Conservation (phyloP, 176 grass and related monocot species). For the Ampelocalamus luodianensis region DNA sequence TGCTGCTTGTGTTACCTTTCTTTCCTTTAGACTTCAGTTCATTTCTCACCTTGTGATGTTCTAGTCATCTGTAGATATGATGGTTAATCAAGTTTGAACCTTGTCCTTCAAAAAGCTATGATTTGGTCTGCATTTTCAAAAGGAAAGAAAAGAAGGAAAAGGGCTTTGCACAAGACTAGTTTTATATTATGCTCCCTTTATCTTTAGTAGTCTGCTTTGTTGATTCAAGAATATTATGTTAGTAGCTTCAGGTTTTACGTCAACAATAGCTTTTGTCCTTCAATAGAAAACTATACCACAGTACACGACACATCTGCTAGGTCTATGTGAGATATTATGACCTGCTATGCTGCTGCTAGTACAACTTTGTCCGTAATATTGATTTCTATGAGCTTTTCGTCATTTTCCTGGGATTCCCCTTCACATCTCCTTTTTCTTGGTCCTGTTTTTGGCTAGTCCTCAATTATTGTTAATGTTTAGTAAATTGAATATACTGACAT, state of each 20-base stretch:
- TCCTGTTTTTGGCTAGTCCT: constrained; percentile 2
- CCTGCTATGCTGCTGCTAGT: neutral
- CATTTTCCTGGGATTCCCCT: constrained; percentile 12
- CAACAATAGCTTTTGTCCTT: neutral
- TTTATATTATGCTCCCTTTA: neutral
- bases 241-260: neutral
- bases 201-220: neutral
- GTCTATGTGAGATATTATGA: neutral
- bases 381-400: neutral
- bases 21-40: neutral
- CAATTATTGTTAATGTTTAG: neutral
- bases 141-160: neutral
- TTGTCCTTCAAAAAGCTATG: neutral
- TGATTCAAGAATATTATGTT: neutral
- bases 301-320: neutral
- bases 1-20: neutral
- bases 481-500: constrained; percentile 6
- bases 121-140: neutral
- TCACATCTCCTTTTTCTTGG: neutral
- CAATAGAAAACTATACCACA: neutral
- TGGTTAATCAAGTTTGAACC: neutral
- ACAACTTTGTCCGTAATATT: neutral
- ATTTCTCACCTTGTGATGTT: neutral
- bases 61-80: neutral
- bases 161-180: neutral